phyloP scores from a whole-genome alignment of 2,329 filamentous ascomycete species.

The Curvularia sp. region DNA sequence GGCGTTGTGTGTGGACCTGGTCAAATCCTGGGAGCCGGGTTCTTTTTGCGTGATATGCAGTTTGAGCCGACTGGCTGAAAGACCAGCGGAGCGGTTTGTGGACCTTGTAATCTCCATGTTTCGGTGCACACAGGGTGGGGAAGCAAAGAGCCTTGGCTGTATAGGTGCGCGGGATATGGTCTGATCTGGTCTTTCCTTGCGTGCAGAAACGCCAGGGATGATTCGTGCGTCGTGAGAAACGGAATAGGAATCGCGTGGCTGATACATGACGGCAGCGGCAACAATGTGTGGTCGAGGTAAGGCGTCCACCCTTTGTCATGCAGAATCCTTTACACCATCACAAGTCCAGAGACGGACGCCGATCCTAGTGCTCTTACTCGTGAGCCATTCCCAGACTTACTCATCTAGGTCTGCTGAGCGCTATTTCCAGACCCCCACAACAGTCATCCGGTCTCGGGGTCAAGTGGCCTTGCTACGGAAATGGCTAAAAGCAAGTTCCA shows the following conservation, averaged over 20 bases:
- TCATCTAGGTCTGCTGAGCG: constrained; percentile 2
- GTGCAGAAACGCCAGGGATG: constrained; percentile 4
- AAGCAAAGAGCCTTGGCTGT: constrained; percentile 11
- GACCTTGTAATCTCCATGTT: background rate
- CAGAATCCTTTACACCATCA: constrained; percentile 13
- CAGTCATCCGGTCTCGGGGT: background rate
- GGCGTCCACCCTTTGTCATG: constrained; percentile 7
- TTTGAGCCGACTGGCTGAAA: background rate
- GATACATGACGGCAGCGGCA: constrained; percentile 12
- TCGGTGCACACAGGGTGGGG: constrained; percentile 6
- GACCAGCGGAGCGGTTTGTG: constrained; percentile 4
- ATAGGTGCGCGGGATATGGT: constrained; percentile 5
- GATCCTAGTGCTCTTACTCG: constrained; percentile 7
- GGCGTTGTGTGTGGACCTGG: background rate
- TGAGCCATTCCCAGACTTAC: background rate
- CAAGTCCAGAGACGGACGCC: constrained; percentile 7
- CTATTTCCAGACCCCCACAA: background rate
- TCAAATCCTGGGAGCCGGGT: background rate
- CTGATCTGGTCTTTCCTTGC: constrained; percentile 4
- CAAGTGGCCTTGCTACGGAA: background rate
- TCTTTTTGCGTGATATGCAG: constrained; percentile 3
- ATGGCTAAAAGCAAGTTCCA: background rate
- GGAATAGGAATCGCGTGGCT: background rate
- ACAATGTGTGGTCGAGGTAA: constrained; percentile 11
- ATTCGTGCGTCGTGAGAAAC: background rate